A percentile compares a stretch with the other conserved stretches of the same genome.
Conservation (phyloP, 192 early-diverging fungal genomes). For the Umbelopsis vinacea region DNA sequence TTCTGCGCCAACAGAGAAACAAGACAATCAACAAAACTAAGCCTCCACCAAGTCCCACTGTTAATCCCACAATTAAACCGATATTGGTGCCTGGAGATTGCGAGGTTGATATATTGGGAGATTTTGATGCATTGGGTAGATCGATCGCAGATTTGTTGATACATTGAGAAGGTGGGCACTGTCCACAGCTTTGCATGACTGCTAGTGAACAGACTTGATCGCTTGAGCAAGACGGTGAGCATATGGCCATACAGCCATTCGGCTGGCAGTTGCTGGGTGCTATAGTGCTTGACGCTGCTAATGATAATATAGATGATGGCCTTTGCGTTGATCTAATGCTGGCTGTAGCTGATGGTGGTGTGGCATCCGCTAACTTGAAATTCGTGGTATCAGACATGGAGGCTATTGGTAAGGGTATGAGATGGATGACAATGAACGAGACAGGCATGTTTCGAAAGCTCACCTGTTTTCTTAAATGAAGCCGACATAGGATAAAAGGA, state of each 20-base stretch:
- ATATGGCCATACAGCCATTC: slow-evolving; percentile 9
- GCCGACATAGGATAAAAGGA: neutral
- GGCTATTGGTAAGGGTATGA: neutral
- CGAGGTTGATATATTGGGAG: neutral
- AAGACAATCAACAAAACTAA: neutral
- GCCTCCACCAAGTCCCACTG: slow-evolving; percentile 10
- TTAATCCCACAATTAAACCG: neutral
- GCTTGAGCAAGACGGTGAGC: slow-evolving; percentile 24
- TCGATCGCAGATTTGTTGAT: slow-evolving; percentile 17
- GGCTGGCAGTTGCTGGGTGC: slow-evolving; percentile 21
- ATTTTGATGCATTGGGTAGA: neutral
- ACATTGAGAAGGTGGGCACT: slow-evolving; percentile 33
- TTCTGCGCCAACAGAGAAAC: slow-evolving; percentile 9
- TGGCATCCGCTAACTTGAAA: neutral
- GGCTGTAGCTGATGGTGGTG: neutral
- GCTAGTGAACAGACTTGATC: slow-evolving; percentile 26
- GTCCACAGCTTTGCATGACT: slow-evolving; percentile 33
- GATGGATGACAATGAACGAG: neutral
- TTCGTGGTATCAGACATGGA: neutral
- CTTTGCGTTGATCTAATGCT: neutral
- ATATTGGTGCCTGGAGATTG: neutral
- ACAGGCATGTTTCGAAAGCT: neutral
- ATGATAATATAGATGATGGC: neutral
- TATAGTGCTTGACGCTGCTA: neutral
- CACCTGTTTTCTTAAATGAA: neutral